Evolutionary conservation across 805 yeast genomes (phyloP).

Genomic region (Diddensiella transvaalensis): DNA sequence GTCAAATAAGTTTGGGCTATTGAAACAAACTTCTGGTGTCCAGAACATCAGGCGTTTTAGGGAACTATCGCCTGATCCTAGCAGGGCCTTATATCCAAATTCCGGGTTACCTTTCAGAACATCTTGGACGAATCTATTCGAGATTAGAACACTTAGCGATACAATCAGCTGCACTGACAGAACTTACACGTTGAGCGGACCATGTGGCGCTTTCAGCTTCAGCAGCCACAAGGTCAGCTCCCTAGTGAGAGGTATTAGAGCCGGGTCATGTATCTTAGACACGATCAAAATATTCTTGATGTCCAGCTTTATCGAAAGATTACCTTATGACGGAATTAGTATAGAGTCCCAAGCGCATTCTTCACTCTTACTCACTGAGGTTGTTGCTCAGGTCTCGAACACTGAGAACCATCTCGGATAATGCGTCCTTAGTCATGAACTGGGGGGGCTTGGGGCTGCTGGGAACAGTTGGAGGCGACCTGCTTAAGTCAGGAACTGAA

Average conservation of each 20-base stretch:
- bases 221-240: slow-evolving; percentile 26
- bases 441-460: slow-evolving; percentile 8
- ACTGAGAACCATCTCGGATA: slow-evolving; percentile 31
- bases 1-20: slow-evolving; percentile 53
- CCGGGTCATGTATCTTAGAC: slow-evolving; percentile 25
- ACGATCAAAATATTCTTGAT: slow-evolving; percentile 27
- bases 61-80: slow-evolving; percentile 42
- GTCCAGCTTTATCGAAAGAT: slow-evolving; percentile 23
- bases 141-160: slow-evolving; percentile 12
- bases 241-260: slow-evolving; percentile 22
- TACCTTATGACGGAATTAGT: slow-evolving; percentile 14
- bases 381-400: slow-evolving; percentile 31
- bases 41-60: slow-evolving; percentile 58
- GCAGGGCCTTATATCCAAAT: slow-evolving; percentile 57
- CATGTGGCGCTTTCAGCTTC: slow-evolving; percentile 25
- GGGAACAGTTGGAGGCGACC: background rate
- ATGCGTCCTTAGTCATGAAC: slow-evolving; percentile 26
- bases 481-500: slow-evolving; percentile 7
- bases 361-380: slow-evolving; percentile 22
- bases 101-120: slow-evolving; percentile 57
- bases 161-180: slow-evolving; percentile 38
- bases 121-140: slow-evolving; percentile 58
- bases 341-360: no score
- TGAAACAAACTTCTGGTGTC: slow-evolving; percentile 54
- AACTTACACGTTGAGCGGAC: slow-evolving; percentile 55